Conservation (phyloP, 306 rosid genomes). For the Rosa rugosa region DNA sequence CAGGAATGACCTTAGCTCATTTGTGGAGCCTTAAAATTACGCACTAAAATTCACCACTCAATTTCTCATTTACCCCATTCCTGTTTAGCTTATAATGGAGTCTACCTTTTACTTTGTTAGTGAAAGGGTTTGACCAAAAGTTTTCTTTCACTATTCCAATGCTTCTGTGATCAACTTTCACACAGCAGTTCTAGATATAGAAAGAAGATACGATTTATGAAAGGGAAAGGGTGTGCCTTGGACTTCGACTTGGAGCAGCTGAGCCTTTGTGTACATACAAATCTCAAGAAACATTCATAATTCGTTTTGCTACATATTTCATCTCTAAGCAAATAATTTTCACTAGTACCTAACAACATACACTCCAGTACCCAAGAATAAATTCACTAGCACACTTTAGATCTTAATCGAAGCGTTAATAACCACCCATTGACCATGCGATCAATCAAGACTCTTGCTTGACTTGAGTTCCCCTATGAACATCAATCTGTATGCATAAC, state of each 20-base stretch:
- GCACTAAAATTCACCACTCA: not conserved
- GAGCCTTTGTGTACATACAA: not conserved
- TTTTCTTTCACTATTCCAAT: not conserved
- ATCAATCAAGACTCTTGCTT: not conserved
- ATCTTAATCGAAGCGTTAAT: not conserved
- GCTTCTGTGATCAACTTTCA: slow-evolving; percentile 5
- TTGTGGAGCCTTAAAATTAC: not conserved
- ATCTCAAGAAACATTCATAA: not conserved
- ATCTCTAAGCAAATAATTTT: not conserved
- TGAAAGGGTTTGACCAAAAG: not conserved
- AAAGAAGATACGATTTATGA: slow-evolving; percentile 6
- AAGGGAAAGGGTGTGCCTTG: not conserved
- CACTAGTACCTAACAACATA: not conserved
- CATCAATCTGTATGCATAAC: not conserved
- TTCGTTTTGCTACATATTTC: not conserved
- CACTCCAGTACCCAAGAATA: not conserved
- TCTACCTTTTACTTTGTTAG: not conserved
- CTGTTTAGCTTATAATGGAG: not conserved
- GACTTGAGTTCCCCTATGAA: not conserved
- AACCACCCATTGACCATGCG: not conserved
- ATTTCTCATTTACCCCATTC: not conserved
- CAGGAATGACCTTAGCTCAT: not conserved
- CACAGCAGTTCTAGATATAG: not conserved
- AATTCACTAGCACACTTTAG: not conserved
- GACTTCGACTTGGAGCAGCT: not conserved